These are phyloP conservation scores for Aethionema arabicum DNA, from an alignment of 345 rosid genomes.

Conservation along the genomic window DNA sequence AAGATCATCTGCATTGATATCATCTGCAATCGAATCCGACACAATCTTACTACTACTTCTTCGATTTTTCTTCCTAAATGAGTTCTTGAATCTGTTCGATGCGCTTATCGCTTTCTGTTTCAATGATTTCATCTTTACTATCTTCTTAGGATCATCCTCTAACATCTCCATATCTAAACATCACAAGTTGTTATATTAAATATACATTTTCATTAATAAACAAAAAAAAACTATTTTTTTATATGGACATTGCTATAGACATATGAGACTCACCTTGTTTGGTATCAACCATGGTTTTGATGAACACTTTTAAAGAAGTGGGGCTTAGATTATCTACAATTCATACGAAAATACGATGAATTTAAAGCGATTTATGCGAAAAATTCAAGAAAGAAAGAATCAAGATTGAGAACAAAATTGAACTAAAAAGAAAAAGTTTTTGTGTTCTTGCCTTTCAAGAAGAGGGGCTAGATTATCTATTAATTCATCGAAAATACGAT, in stretches of 20 bases:
- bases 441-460: too few species aligned
- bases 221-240: background rate
- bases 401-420: too few species aligned
- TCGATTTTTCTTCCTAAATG: conserved; percentile 59
- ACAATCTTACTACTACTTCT: conserved; percentile 55
- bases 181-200: background rate
- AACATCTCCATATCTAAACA: conserved; percentile 42
- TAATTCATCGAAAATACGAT: too few species aligned
- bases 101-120: conserved; percentile 80
- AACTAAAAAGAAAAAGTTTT: too few species aligned
- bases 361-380: background rate
- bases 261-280: conserved; percentile 30
- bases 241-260: conserved; percentile 22
- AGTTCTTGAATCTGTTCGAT: conserved; percentile 71
- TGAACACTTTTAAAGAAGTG: background rate
- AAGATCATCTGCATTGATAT: conserved; percentile 60
- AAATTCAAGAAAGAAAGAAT: too few species aligned
- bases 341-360: background rate
- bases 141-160: conserved; percentile 62
- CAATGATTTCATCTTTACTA: conserved; percentile 57
- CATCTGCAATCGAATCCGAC: conserved; percentile 48
- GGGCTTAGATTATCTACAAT: background rate
- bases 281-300: conserved; percentile 48
- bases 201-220: background rate
- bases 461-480: too few species aligned